Evolutionary conservation across 1,139 yeast genomes (phyloP), one percentile per base, ranked within the genome.

Genomic region (Pichia sp.): DNA sequence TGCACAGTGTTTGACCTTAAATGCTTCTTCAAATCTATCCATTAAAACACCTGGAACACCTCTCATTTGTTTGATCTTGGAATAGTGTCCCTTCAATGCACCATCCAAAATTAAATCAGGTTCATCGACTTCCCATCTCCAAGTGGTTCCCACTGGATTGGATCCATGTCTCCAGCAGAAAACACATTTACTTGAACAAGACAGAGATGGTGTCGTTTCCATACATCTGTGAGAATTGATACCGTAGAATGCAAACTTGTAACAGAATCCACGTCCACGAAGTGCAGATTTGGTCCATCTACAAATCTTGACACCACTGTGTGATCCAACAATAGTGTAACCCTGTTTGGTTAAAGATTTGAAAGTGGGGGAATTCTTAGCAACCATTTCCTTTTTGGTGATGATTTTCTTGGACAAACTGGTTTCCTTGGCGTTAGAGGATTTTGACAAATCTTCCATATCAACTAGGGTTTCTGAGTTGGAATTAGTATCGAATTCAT

Each of bases 101-200:
- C 96, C 96, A 44, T 83, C 78, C 51, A 88, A 63, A 44, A 88
- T 86, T 50, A 72, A 80, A 56, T 85, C 92, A 0, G 97, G 96
- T 27, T 84, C 81, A 63, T 88, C 96, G 29, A 87, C 84, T 57
- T 86, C 92, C 97, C 97, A 88, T 59, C 97, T 73, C 97, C 97
- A 88, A 55, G 83, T 83, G 39, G 95, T 88, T 29, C 96, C 96
- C 1, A 90, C 97, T 0, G 97, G 97, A 57, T 88, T 90, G 3
- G 97, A 88, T 41, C 97, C 97, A 60, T 90, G 97, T 61, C 97
- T 75, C 97, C 97, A 88, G 66, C 97, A 88, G 60, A 88, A 88
- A 3, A 88, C 97, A 72, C 97, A 88, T 63, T 88, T 88, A 61
- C 88, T 88, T 8, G 96, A 86, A 62, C 97, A 88, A 5, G 96